Percentiles rank a stretch among this genome's conserved stretches.
Conservation (phyloP, 2,329 filamentous ascomycete species). For the Fusarium chuoi region DNA sequence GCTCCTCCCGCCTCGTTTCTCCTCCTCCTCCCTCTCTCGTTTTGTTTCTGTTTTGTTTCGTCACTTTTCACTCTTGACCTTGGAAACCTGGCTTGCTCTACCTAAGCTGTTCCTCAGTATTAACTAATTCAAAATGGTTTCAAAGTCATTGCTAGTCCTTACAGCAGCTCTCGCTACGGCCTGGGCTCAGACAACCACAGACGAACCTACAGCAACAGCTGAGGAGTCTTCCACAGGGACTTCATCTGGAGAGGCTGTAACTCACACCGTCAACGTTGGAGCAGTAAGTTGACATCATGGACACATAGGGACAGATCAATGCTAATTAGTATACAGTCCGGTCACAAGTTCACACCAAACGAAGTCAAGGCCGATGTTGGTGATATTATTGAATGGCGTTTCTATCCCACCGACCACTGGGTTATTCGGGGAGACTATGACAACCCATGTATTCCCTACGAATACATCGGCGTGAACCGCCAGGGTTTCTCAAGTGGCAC, state of each 20-base stretch:
- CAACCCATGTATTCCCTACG: conserved; percentile 72
- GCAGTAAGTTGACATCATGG: conserved; percentile 26
- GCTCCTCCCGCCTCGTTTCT: conserved; percentile 18
- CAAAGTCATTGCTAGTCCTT: conserved; percentile 29
- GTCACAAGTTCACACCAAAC: conserved; percentile 48
- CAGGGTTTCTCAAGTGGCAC: conserved; percentile 66
- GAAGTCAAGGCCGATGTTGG: conserved; percentile 53
- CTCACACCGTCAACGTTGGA: conserved; percentile 43
- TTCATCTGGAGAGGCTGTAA: conserved; percentile 27
- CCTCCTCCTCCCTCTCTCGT: conserved; percentile 6
- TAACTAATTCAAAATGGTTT: conserved; percentile 30
- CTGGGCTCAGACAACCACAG: conserved; percentile 33
- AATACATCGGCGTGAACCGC: conserved; percentile 59
- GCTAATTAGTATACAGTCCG: conserved; percentile 33
- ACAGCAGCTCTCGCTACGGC: conserved; percentile 17
- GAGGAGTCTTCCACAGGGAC: conserved; percentile 30
- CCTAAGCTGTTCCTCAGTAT: conserved; percentile 15
- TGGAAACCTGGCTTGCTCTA: conserved; percentile 17
- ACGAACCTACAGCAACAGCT: conserved; percentile 24
- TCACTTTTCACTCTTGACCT: conserved; percentile 1
- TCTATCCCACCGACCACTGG: conserved; percentile 72
- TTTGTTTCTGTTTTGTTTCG: conserved; percentile 9
- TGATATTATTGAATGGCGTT: conserved; percentile 66
- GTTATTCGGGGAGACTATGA: conserved; percentile 69
- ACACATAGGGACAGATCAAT: background rate